Evolutionary conservation across 345 rosid genomes (phyloP).

Genomic region (Toxicodendron radicans): DNA sequence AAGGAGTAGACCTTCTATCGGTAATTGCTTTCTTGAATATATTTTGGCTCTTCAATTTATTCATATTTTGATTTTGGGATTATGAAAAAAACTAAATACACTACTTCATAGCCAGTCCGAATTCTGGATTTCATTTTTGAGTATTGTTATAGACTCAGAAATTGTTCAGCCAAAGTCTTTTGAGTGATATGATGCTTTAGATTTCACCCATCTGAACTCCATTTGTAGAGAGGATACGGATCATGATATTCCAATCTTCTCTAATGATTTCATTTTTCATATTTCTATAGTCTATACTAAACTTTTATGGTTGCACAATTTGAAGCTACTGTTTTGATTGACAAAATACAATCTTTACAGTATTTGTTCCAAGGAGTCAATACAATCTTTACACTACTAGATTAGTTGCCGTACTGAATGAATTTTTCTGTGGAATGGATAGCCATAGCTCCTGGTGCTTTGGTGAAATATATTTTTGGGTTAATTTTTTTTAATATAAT

Average conservation of each 20-base stretch:
- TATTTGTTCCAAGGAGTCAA: neutral
- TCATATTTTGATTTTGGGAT: neutral
- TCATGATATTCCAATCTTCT: neutral
- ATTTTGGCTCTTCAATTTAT: neutral
- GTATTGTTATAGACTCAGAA: too few relatives aligned
- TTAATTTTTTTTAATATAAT: neutral
- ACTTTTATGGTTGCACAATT: neutral
- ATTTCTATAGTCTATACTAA: too few relatives aligned
- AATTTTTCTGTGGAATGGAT: neutral
- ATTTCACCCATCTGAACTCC: neutral
- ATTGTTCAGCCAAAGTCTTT: neutral
- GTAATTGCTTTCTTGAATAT: conserved; percentile 31
- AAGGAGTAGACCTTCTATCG: conserved; percentile 86
- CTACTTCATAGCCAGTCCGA: neutral
- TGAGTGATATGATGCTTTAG: neutral
- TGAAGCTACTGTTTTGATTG: neutral
- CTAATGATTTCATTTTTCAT: too few relatives aligned
- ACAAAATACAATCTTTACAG: neutral
- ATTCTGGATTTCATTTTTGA: neutral
- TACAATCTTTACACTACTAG: neutral
- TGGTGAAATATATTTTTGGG: neutral
- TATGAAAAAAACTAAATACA: neutral
- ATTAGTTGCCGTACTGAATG: neutral
- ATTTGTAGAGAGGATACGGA: neutral
- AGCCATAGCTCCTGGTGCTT: neutral